Base-by-base conservation (phyloP, 2,329 filamentous ascomycete species). In the Fusarium xylarioides region DNA sequence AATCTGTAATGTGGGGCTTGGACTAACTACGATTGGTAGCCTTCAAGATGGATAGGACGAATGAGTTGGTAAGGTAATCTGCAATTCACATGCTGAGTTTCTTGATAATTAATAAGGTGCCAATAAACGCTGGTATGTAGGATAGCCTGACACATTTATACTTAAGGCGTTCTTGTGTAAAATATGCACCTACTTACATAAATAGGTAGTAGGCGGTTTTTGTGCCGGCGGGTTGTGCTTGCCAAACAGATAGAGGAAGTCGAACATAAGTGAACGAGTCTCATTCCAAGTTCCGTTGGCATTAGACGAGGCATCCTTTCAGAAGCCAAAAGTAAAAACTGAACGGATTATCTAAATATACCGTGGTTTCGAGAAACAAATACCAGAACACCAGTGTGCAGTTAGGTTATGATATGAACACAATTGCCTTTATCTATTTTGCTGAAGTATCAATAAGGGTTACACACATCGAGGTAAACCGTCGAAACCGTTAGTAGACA, bases 1-100 rank as follows among this genome's bases (percentile, higher is more conserved):
- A 77, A 77, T 74, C 0, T 3, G 2, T 28, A 3, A 15, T 32
- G 32, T 57, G 68, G 62, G 19, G 55, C 8, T n/a, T 5, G 16
- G 3, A 9, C n/a, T 34, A 15, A 11, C 30, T 23, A 7, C n/a
- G 12, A 34, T 34, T 34, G 30, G 23, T 6, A 53, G 23, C 19
- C 12, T 34, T 18, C 7, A 34, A 5, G 15, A 23, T 50, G 30
- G 15, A 23, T 23, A 53, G 10, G 32, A 53, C 34, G 7, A 30
- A 30, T 10, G 30, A 30, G 30, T 9, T 10, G 21, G 38, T 40
- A 42, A 14, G 11, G 37, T 38, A 30, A 32, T 15, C 28, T 49
- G 46, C 46, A 49, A 11, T 30, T 23, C 30, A 34, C 30, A 23
- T 23, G 11, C 11, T 50, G 30, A 11, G n/a, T 50, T 34, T 37